These are phyloP conservation scores for Pyrenochaeta sp. DNA, from an alignment of 2,329 filamentous ascomycete genomes.

Conservation along the genomic window DNA sequence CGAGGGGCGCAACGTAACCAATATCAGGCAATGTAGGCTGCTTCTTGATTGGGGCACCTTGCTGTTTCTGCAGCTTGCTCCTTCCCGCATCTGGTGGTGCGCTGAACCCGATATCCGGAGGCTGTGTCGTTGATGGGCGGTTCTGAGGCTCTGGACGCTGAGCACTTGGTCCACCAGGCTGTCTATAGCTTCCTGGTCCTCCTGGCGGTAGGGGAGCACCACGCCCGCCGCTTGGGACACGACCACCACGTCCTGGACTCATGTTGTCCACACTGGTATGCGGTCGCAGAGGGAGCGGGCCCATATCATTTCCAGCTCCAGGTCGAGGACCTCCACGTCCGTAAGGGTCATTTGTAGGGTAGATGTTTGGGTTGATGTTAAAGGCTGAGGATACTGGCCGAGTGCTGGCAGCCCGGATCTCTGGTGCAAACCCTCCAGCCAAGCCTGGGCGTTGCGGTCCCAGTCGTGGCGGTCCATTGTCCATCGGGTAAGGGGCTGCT, in stretches of 20 bases:
- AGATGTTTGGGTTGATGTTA: slow-evolving; percentile 59
- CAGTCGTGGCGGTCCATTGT: slow-evolving; percentile 66
- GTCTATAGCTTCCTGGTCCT: slow-evolving; percentile 45
- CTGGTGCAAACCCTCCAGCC: slow-evolving; percentile 54
- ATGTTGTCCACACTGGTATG: slow-evolving; percentile 49
- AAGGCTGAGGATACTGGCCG: slow-evolving; percentile 59
- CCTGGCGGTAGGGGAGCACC: slow-evolving; percentile 41
- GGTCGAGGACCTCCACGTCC: slow-evolving; percentile 40
- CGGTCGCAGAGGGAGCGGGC: slow-evolving; percentile 46
- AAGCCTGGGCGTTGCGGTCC: slow-evolving; percentile 38
- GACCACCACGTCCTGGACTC: slow-evolving; percentile 43
- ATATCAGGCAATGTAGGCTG: slow-evolving; percentile 46
- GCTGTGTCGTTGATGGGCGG: slow-evolving; percentile 52
- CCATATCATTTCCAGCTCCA: slow-evolving; percentile 36
- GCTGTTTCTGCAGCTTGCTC: slow-evolving; percentile 53
- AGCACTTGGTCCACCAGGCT: slow-evolving; percentile 49
- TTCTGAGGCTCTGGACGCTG: slow-evolving; percentile 45
- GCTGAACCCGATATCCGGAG: slow-evolving; percentile 53
- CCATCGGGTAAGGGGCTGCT: slow-evolving; percentile 74
- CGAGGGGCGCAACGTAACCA: slow-evolving; percentile 49
- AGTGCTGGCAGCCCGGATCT: slow-evolving; percentile 61
- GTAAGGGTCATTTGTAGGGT: slow-evolving; percentile 38
- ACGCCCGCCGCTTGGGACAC: slow-evolving; percentile 39
- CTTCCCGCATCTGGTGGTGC: slow-evolving; percentile 52
- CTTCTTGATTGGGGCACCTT: slow-evolving; percentile 39